Conservation (phyloP, 2,329 filamentous ascomycete genomes). For the Sporothrix humicola region DNA sequence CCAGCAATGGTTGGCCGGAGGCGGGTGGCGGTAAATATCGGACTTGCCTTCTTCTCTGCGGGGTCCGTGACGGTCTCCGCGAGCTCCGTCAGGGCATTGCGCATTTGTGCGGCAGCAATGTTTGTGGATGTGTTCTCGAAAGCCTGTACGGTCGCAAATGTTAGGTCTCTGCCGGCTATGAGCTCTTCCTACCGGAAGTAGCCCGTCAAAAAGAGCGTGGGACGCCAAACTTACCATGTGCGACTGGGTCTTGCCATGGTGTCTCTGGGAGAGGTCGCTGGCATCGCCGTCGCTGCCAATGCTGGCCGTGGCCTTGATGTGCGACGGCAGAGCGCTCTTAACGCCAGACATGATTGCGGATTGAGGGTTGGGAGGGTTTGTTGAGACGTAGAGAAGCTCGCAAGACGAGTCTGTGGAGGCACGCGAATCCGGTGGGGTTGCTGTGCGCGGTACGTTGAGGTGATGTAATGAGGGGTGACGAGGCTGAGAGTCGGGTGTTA, state of each 20-base stretch:
- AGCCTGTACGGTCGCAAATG: constrained; percentile 64
- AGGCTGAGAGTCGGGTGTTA: constrained; percentile 5
- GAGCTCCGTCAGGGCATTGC: constrained; percentile 92
- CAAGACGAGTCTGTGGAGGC: background rate
- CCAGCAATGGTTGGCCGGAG: background rate
- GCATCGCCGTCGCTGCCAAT: constrained; percentile 53
- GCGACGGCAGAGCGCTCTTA: constrained; percentile 79
- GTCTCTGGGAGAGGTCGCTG: constrained; percentile 64
- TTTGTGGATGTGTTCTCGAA: constrained; percentile 99
- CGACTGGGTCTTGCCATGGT: constrained; percentile 84
- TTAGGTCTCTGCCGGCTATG: constrained; percentile 43
- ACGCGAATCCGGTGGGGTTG: constrained; percentile 17
- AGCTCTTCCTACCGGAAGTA: background rate
- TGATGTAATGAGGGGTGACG: constrained; percentile 14
- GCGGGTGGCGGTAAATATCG: background rate
- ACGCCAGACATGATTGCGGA: constrained; percentile 70
- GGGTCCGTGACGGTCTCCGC: constrained; percentile 87
- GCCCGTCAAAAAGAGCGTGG: background rate
- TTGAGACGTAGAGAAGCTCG: background rate
- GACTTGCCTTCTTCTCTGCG: constrained; percentile 76
- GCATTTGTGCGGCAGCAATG: constrained; percentile 98
- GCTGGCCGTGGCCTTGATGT: constrained; percentile 70
- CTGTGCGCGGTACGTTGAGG: background rate
- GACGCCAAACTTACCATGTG: constrained; percentile 72
- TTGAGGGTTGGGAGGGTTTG: background rate